Evolutionary conservation across 169 alveolate species (phyloP), one percentile per base, ranked within the genome.

Genomic region (Plasmodium coatneyi): DNA sequence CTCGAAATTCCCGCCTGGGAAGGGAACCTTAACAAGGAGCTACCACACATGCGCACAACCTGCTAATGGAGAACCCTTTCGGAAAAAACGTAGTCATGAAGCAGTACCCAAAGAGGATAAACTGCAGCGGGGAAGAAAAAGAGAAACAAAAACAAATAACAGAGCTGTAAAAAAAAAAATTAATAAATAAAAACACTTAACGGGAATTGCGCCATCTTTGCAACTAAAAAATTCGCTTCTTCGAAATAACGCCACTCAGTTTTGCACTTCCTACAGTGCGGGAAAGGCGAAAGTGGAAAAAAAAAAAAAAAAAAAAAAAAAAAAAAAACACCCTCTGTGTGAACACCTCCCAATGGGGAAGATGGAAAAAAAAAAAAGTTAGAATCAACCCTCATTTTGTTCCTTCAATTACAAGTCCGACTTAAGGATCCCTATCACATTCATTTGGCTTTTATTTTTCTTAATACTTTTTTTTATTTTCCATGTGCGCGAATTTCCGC

Each of bases 261-360:
- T 66, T 66, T 66, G 76, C 76, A 12, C 76, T 25, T 22, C 60
- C 60, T 49, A 49, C 30, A 60, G 76, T 71, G 66, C 43, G 34
- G 34, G 66, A 19, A 32, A n/a, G n/a, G n/a, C n/a, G n/a, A n/a
- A n/a, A n/a, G n/a, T n/a, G n/a, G n/a, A n/a, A n/a, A n/a, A n/a
- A n/a, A n/a, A n/a, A n/a, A n/a, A n/a, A 80, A 80, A 22, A 80
- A 80, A n/a, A 80, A 80, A 41, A 80, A 28, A 80, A 80, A 80
- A 80, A 12, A 41, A 80, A 80, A 80, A 41, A 49, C n/a, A 41
- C 32, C 30, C 30, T 80, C 66, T 43, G 36, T 80, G 66, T 80
- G 25, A 39, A 41, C 39, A 56, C 6, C 72, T 14, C 30, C 30
- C 39, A 80, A 39, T 49, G 14, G 60, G 43, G 71, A 19, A n/a